Percentiles rank a stretch among this genome's conserved stretches.
Evolutionary conservation across 257 asterid species (phyloP).

Genomic region (Jasminum sambac): DNA sequence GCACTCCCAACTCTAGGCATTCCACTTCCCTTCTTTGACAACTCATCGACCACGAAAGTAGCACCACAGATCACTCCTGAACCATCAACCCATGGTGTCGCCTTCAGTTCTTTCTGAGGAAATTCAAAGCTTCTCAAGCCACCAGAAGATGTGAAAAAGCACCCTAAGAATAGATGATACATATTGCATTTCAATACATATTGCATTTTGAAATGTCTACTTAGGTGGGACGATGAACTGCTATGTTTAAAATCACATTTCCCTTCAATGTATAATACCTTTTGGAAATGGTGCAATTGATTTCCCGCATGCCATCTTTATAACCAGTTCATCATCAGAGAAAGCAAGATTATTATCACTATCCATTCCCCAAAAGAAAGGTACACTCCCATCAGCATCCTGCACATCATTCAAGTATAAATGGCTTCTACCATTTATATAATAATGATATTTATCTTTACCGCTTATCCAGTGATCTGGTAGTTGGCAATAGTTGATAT

Average conservation of each 20-base stretch:
- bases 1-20: constrained; percentile 28
- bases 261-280: constrained; percentile 21
- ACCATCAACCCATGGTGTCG: constrained; percentile 30
- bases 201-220: no score
- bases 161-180: constrained; percentile 19
- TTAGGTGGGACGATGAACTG: not conserved
- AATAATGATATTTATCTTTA: no score
- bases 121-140: constrained; percentile 34
- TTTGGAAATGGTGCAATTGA: constrained; percentile 42
- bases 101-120: constrained; percentile 24
- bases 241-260: not conserved
- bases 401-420: not conserved
- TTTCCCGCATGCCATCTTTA: constrained; percentile 35
- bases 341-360: constrained; percentile 30
- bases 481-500: no score
- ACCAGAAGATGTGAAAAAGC: constrained; percentile 26
- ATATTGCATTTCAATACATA: not conserved
- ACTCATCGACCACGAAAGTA: constrained; percentile 24
- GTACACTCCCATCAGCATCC: constrained; percentile 44
- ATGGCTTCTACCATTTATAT: not conserved
- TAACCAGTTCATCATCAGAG: constrained; percentile 31
- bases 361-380: constrained; percentile 43
- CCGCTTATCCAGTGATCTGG: no score
- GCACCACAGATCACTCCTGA: constrained; percentile 29
- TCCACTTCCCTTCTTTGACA: constrained; percentile 22